Base-by-base conservation (phyloP, 805 yeast genomes). In the Yamadazyma kitorensis region DNA sequence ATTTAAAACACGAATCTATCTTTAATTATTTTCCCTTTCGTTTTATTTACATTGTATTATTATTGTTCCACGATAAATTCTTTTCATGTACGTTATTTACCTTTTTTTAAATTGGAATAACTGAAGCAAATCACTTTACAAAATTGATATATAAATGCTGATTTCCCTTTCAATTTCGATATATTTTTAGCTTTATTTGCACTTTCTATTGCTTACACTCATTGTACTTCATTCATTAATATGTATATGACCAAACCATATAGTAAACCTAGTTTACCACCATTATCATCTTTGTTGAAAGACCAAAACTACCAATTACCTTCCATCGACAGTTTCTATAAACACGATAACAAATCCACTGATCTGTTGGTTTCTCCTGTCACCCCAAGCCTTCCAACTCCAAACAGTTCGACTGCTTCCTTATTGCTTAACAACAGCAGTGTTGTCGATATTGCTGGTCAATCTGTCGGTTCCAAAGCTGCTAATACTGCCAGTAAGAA, bases 261-360 rank as follows among this genome's bases (percentile, higher is more conserved):
- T 36, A 37, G 35, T 43, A 57, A 49, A 40, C 54, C 62, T 25
- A 48, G 49, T 33, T 58, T 67, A 35, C 73, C 72, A 15, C 73
- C 73, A 15, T 57, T 67, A 39, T 57, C 67, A 18, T 49, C 68
- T 17, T 49, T 66, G 18, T 51, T 60, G 31, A 45, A 36, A 19
- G 47, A 43, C 21, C 37, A 28, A 14, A 18, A 26, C 13, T 40
- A 40, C 27, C 36, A 40, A 23, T 32, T 38, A 17, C 47, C 44
- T 13, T 31, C 40, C 6, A 37, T 40, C 27, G 43, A 38, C 23
- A 37, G 19, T 12, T 38, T 38, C 23, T 34, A 34, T 20, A 14
- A 5, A 13, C 30, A 28, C 14, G 15, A n/a, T 22, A 34, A 34
- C n/a, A 12, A 29, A 11, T 29, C 33, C 11, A 34, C 24, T 19